A percentile compares a stretch with the other conserved stretches of the same genome.
phyloP scores from a whole-genome alignment of 495 filamentous ascomycete genomes.

The Annulohypoxylon nitens region DNA sequence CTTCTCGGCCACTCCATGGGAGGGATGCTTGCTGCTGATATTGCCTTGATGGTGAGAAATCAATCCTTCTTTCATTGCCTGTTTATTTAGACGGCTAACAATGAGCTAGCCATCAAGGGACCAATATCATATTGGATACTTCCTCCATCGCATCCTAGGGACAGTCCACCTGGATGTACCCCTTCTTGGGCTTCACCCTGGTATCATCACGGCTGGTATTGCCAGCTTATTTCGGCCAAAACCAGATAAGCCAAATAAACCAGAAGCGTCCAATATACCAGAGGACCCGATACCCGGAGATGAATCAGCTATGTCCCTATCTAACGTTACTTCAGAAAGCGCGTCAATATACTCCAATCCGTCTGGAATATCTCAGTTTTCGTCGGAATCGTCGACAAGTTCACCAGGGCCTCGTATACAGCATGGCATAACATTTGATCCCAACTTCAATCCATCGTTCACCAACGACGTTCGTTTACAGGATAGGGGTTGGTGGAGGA shows the following conservation, averaged over 20 bases:
- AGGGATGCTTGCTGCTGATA: slow-evolving; percentile 84
- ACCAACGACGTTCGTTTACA: slow-evolving; percentile 75
- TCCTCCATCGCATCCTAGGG: slow-evolving; percentile 84
- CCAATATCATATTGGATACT: slow-evolving; percentile 50
- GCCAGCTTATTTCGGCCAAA: slow-evolving; percentile 78
- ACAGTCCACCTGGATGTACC: slow-evolving; percentile 89
- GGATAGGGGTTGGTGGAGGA: slow-evolving; percentile 73
- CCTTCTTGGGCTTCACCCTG: slow-evolving; percentile 89
- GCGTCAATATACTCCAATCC: slow-evolving; percentile 55
- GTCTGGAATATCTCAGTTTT: slow-evolving; percentile 46
- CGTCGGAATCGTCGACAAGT: slow-evolving; percentile 44
- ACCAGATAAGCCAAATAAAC: slow-evolving; percentile 52
- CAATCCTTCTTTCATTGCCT: slow-evolving; percentile 12
- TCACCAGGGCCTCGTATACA: slow-evolving; percentile 30
- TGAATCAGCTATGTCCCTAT: slow-evolving; percentile 22
- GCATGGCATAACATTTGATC: slow-evolving; percentile 59
- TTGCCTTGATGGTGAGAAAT: slow-evolving; percentile 71
- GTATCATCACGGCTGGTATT: slow-evolving; percentile 83
- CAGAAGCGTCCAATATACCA: slow-evolving; percentile 25
- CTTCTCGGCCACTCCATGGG: slow-evolving; percentile 93
- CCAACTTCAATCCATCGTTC: slow-evolving; percentile 80
- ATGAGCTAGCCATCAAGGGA: slow-evolving; percentile 41
- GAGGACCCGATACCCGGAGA: slow-evolving; percentile 31
- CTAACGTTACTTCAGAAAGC: slow-evolving; percentile 50
- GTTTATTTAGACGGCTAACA: slow-evolving; percentile 35